A percentile compares a stretch with the other conserved stretches of the same genome.
These are phyloP conservation scores for Podospora sp. DNA, from an alignment of 495 filamentous ascomycete species.

Conservation along the genomic window DNA sequence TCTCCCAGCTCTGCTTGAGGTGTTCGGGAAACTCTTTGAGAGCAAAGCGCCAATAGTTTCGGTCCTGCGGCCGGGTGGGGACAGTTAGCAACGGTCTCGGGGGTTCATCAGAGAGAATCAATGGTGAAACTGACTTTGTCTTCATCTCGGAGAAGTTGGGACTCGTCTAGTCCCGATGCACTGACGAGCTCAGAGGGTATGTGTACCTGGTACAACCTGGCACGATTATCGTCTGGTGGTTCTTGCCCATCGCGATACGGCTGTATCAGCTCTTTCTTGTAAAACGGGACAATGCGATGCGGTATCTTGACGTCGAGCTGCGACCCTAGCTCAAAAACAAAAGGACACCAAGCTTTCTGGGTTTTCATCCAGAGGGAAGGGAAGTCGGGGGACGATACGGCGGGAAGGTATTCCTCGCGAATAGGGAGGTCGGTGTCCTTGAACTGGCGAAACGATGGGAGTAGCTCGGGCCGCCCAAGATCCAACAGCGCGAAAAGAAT, in stretches of 20 bases:
- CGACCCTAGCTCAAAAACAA: slow-evolving; percentile 5
- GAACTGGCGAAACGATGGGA: slow-evolving; percentile 1
- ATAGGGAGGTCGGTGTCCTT: slow-evolving; percentile 13
- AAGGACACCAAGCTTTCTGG: slow-evolving; percentile 11
- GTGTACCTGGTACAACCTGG: slow-evolving; percentile 11
- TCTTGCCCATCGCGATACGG: background rate
- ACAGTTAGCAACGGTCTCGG: background rate
- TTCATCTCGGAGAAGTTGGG: background rate
- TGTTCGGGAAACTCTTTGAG: slow-evolving; percentile 13
- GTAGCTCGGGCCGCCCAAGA: background rate
- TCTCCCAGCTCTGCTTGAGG: slow-evolving; percentile 21
- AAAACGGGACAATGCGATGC: slow-evolving; percentile 2
- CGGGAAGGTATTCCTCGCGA: background rate
- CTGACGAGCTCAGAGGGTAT: slow-evolving; percentile 8
- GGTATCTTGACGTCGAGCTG: background rate
- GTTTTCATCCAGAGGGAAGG: background rate
- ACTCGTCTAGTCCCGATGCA: background rate
- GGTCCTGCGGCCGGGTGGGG: background rate
- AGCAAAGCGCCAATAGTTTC: slow-evolving; percentile 7
- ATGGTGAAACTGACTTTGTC: background rate
- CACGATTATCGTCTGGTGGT: background rate
- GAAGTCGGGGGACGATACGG: background rate
- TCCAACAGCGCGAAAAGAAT: slow-evolving; percentile 5
- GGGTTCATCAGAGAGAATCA: background rate
- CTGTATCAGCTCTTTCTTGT: slow-evolving; percentile 3